phyloP scores from a whole-genome alignment of 2,329 filamentous ascomycete species.

The Aspergillus sp. region DNA sequence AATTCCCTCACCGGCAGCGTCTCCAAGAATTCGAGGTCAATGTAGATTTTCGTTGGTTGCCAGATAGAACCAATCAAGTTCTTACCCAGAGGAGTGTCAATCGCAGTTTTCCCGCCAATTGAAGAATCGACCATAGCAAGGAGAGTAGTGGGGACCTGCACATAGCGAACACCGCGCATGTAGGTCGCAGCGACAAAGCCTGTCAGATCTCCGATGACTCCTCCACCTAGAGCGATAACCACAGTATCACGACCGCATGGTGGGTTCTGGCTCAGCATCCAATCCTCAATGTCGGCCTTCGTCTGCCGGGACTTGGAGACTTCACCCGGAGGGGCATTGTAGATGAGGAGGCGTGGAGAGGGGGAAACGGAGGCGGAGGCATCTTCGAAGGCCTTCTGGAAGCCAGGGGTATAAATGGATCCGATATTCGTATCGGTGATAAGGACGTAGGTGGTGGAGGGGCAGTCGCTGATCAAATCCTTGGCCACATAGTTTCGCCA shows the following conservation, averaged over 20 bases:
- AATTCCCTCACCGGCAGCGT: conserved; percentile 89
- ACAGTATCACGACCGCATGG: conserved; percentile 92
- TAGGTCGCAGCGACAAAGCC: conserved; percentile 97
- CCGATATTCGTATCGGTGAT: conserved; percentile 94
- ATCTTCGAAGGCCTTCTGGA: conserved; percentile 65
- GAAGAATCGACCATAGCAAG: conserved; percentile 98
- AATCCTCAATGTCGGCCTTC: conserved; percentile 95
- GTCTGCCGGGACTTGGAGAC: conserved; percentile 90
- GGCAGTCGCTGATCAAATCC: conserved; percentile 74
- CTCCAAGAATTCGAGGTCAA: conserved; percentile 88
- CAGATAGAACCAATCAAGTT: conserved; percentile 95
- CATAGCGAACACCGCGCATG: conserved; percentile 95
- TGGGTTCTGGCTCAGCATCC: conserved; percentile 81
- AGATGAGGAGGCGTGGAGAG: conserved; percentile 72
- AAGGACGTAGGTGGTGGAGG: conserved; percentile 90
- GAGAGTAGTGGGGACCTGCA: conserved; percentile 93
- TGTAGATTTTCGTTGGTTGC: conserved; percentile 92
- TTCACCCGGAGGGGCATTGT: conserved; percentile 86
- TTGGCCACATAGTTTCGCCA: conserved; percentile 79
- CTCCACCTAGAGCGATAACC: conserved; percentile 89
- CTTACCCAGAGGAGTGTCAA: conserved; percentile 94
- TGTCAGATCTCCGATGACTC: conserved; percentile 97
- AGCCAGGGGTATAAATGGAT: conserved; percentile 75
- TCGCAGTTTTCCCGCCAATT: conserved; percentile 97
- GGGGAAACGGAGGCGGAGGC: conserved; percentile 47